Evolutionary conservation across 78 protist genomes (phyloP), one percentile per base, ranked within the genome.

Genomic region (Dictyostelium brefeldianum): DNA sequence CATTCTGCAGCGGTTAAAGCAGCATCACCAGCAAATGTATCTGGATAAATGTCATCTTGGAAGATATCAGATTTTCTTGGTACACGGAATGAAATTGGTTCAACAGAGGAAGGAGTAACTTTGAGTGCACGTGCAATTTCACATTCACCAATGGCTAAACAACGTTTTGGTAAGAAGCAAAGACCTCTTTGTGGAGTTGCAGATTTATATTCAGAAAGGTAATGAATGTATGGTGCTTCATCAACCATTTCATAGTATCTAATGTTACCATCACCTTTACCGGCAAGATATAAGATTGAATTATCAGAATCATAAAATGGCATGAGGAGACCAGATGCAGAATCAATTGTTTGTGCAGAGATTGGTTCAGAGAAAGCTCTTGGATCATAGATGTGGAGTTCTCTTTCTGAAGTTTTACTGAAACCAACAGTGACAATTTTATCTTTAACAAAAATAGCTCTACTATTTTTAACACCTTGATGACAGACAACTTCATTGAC

Each of bases 231-330:
- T 64, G 98, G 98, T 51, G 73, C 90, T 67, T 82, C 91, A 85
- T 97, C 98, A 59, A 64, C 89, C 65, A 98, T 53, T 75, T 98
- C 99, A 74, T 91, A 98, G 97, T 98, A 98, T 73, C 98, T 95
- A 82, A 98, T 98, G 97, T 96, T 98, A 78, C 99, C 98, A 91
- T 98, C 99, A 31, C 99, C 99, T 97, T 98, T 98, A 80, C 99
- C 99, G 8, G 98, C 98, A 27, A 98, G 77, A 89, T 91, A 98
- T 78, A 98, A 80, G 48, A 98, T 70, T 46, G 31, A 31, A 43
- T 96, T 95, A 87, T 98, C 99, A 18, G 56, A 29, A 69, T 98
- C 99, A 77, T 92, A 98, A 96, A 96, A 96, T 31, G 99, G 98
- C 79, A 97, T 90, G 46, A 98, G 73, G 53, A 97, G 69, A 59